These are phyloP conservation scores for Podosphaera aphanis DNA, from an alignment of 2,329 filamentous ascomycete species.

Conservation along the genomic window DNA sequence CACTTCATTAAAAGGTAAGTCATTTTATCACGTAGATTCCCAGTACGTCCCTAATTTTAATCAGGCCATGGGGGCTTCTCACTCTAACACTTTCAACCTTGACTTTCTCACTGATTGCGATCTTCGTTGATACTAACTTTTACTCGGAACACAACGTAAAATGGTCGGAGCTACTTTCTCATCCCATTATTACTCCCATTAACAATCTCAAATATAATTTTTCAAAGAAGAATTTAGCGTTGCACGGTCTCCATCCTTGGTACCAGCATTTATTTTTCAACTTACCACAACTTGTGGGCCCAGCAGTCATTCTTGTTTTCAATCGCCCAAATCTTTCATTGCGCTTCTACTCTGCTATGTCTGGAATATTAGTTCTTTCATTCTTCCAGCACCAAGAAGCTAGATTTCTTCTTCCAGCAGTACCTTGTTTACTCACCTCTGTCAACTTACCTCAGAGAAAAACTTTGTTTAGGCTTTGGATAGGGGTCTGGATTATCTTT, in stretches of 20 bases:
- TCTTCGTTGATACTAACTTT: conserved; percentile 67
- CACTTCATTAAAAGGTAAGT: conserved; percentile 72
- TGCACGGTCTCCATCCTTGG: conserved; percentile 56
- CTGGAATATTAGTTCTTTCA: conserved; percentile 46
- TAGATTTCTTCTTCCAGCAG: conserved; percentile 50
- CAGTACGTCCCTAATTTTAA: conserved; percentile 3
- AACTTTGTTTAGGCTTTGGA: conserved; percentile 28
- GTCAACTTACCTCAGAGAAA: conserved; percentile 38
- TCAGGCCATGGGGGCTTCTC: conserved; percentile 34
- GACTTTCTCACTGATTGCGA: conserved; percentile 45
- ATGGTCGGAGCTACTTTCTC: conserved; percentile 36
- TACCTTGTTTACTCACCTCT: conserved; percentile 56
- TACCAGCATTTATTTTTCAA: conserved; percentile 56
- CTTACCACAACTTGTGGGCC: conserved; percentile 47
- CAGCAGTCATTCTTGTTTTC: conserved; percentile 38
- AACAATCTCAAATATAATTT: conserved; percentile 64
- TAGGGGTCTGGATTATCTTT: conserved; percentile 41
- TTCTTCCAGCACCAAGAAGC: conserved; percentile 61
- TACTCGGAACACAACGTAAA: conserved; percentile 42
- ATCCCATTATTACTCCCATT: conserved; percentile 50
- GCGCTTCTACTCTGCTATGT: conserved; percentile 49
- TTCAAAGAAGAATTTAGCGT: conserved; percentile 41
- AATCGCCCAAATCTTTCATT: conserved; percentile 31
- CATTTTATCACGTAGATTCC: conserved; percentile 15
- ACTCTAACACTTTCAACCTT: conserved; percentile 41